Conservation (phyloP, 371 early-diverging fungal species). For the Thermomucor indicae-seudaticae region DNA sequence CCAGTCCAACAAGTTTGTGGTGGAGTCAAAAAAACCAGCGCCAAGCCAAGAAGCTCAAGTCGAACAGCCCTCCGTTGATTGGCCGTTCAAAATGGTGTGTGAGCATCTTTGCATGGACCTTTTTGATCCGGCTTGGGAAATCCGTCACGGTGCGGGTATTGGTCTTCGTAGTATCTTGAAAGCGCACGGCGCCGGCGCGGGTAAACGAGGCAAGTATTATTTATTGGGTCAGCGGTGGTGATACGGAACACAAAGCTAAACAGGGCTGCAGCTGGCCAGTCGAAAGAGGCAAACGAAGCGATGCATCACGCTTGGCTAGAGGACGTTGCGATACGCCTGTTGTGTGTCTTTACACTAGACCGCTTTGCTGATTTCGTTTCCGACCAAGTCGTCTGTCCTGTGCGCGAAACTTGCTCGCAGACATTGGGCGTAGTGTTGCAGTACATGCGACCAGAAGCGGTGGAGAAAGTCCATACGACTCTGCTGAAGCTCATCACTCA, state of each 20-base stretch:
- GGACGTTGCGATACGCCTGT: conserved; percentile 81
- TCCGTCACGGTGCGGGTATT: conserved; percentile 95
- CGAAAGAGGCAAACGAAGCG: conserved; percentile 54
- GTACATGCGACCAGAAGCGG: conserved; percentile 55
- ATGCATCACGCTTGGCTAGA: conserved; percentile 81
- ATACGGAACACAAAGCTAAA: background rate
- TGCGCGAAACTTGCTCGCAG: conserved; percentile 95
- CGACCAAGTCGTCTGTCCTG: conserved; percentile 94
- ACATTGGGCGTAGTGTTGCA: conserved; percentile 84
- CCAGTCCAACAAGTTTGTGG: conserved; percentile 66
- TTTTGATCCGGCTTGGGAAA: conserved; percentile 91
- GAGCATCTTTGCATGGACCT: conserved; percentile 89
- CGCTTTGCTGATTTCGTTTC: conserved; percentile 96
- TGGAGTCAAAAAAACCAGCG: conserved; percentile 61
- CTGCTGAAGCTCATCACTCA: conserved; percentile 61
- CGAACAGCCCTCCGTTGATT: conserved; percentile 45
- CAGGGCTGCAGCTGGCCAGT: conserved; percentile 26
- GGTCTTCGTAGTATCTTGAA: conserved; percentile 89
- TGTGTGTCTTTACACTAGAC: conserved; percentile 93
- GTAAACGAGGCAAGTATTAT: conserved; percentile 48
- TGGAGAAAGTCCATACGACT: conserved; percentile 50
- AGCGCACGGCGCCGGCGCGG: conserved; percentile 83
- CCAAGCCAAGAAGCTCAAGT: conserved; percentile 22
- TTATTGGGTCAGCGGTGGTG: background rate
- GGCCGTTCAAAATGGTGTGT: conserved; percentile 92